Conservation (phyloP, 1,284 basidiomycete genomes). For the Austroboletus novae-zelandiae region DNA sequence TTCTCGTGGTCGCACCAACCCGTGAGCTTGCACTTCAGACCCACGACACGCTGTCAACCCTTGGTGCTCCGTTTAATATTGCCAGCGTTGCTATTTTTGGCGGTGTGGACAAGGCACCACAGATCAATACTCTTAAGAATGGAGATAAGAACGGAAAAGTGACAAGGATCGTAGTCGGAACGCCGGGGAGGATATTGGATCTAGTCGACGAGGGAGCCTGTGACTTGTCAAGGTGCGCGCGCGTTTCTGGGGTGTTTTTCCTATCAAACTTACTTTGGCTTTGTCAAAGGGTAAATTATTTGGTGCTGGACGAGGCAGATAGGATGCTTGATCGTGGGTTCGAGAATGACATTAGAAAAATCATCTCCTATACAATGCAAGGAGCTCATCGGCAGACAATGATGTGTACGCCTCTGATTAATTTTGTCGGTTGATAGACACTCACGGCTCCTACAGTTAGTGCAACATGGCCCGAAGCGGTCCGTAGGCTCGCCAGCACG, state of each 20-base stretch:
- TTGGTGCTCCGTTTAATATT: slow-evolving; percentile 69
- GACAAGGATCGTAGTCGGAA: slow-evolving; percentile 71
- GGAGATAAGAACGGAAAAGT: slow-evolving; percentile 49
- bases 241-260: background rate
- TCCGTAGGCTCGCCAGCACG: slow-evolving; percentile 89
- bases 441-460: slow-evolving; percentile 59
- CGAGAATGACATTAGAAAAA: slow-evolving; percentile 95
- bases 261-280: background rate
- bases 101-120: slow-evolving; percentile 86
- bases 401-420: slow-evolving; percentile 67
- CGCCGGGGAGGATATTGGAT: slow-evolving; percentile 92
- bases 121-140: slow-evolving; percentile 62
- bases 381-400: slow-evolving; percentile 76
- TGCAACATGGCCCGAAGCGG: slow-evolving; percentile 97
- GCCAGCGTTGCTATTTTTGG: slow-evolving; percentile 80
- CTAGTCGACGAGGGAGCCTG: slow-evolving; percentile 83
- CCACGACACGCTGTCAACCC: slow-evolving; percentile 77
- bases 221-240: slow-evolving; percentile 69
- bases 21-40: slow-evolving; percentile 95
- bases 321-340: slow-evolving; percentile 99
- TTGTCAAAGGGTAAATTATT: slow-evolving; percentile 72
- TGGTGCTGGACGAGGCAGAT: slow-evolving; percentile 97
- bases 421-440: background rate
- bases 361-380: slow-evolving; percentile 80
- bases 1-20: slow-evolving; percentile 90